Conservation (phyloP, 257 asterid species). For the Solanum ossicruentum region DNA sequence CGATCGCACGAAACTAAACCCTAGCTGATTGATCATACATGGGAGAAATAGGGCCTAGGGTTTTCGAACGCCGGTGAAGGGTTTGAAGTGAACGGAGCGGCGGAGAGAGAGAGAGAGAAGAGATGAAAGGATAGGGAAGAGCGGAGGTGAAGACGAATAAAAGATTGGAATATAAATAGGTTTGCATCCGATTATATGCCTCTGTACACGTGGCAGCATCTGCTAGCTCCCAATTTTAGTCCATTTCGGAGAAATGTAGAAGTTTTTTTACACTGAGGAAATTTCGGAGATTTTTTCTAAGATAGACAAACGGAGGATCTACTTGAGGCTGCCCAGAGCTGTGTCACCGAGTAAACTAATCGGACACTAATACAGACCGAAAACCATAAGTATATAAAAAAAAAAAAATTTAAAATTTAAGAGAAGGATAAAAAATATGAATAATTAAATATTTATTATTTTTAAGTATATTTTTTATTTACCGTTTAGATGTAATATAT, state of each 20-base stretch:
- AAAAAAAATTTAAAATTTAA: too few relatives aligned
- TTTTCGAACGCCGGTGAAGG: constrained; percentile 2
- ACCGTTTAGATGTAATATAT: too few relatives aligned
- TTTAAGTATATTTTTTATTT: too few relatives aligned
- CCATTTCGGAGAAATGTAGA: background rate
- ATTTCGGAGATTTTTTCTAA: background rate
- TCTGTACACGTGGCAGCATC: constrained; percentile 21
- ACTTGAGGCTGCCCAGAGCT: background rate
- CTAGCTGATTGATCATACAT: background rate
- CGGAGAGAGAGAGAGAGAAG: background rate
- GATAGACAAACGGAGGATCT: background rate
- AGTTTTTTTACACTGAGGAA: background rate
- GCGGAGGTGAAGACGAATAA: constrained; percentile 27
- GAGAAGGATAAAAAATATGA: too few relatives aligned
- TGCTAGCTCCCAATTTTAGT: background rate
- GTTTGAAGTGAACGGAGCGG: constrained; percentile 1
- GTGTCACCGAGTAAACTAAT: background rate
- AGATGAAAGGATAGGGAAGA: background rate
- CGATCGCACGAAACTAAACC: background rate
- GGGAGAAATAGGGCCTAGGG: constrained; percentile 6
- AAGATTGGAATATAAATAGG: constrained; percentile 36
- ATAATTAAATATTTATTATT: too few relatives aligned
- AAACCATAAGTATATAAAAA: too few relatives aligned
- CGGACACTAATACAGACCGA: accelerated
- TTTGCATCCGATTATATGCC: constrained; percentile 32